Conservation (phyloP, 1,139 yeast species). For the Candida sanyaensis region DNA sequence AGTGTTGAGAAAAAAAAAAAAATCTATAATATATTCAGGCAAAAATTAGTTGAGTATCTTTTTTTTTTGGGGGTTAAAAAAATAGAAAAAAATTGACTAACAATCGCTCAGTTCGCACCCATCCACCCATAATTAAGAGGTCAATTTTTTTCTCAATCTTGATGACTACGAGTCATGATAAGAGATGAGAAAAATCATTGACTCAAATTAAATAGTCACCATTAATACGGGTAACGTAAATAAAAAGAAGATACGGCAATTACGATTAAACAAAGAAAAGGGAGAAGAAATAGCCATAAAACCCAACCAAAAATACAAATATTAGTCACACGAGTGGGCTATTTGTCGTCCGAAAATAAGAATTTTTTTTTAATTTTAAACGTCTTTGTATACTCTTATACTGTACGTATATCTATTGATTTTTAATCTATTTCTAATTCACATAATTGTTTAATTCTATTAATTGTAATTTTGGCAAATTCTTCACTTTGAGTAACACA, state of each 20-base stretch:
- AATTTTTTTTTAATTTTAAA: too few relatives aligned
- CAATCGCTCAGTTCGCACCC: conserved; percentile 1
- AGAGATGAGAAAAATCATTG: not conserved
- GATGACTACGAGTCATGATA: conserved; percentile 14
- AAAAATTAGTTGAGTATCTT: too few relatives aligned
- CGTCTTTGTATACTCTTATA: too few relatives aligned
- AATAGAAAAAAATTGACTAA: not conserved
- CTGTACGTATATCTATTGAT: not conserved
- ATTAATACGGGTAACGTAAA: too few relatives aligned
- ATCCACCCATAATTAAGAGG: conserved; percentile 7
- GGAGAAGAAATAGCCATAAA: too few relatives aligned
- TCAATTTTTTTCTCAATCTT: not conserved
- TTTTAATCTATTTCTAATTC: not conserved
- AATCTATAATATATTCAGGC: too few relatives aligned
- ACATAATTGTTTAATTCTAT: conserved; percentile 11
- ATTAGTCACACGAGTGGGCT: not conserved
- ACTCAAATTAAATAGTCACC: too few relatives aligned
- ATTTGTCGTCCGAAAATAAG: too few relatives aligned
- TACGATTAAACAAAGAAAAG: too few relatives aligned
- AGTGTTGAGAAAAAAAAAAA: not conserved
- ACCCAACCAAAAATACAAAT: too few relatives aligned
- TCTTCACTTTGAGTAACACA: conserved; percentile 56
- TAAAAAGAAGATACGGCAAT: too few relatives aligned
- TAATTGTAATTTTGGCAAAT: conserved; percentile 47
- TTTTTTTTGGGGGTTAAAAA: not conserved